Percentiles rank a stretch among this genome's conserved stretches.
phyloP scores from a whole-genome alignment of 2,329 filamentous ascomycete genomes.

The Didymellaceae sp. region DNA sequence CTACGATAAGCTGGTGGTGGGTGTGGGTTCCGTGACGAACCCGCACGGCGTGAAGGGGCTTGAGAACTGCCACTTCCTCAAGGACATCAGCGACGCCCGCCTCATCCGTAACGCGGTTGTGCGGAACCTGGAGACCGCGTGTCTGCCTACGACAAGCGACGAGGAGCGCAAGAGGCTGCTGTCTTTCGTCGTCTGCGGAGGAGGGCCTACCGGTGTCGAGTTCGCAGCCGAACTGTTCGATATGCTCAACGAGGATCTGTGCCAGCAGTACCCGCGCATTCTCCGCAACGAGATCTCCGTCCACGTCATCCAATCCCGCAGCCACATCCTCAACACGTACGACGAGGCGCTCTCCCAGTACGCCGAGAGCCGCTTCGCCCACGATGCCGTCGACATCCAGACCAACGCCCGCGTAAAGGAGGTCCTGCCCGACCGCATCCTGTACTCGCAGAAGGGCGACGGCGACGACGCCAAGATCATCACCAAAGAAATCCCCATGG shows the following conservation, averaged over 20 bases:
- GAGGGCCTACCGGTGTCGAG: constrained; percentile 94
- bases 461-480: constrained; percentile 71
- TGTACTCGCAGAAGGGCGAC: constrained; percentile 79
- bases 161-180: constrained; percentile 85
- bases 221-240: constrained; percentile 97
- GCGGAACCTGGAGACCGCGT: constrained; percentile 87
- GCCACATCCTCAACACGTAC: constrained; percentile 97
- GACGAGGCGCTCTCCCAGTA: constrained; percentile 93
- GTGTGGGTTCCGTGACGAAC: constrained; percentile 90
- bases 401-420: constrained; percentile 95
- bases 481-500: constrained; percentile 93
- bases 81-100: constrained; percentile 91
- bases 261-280: constrained; percentile 75
- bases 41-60: constrained; percentile 94
- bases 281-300: constrained; percentile 98
- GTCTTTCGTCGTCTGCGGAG: constrained; percentile 95
- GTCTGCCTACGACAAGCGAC: constrained; percentile 89
- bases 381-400: constrained; percentile 88
- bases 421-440: constrained; percentile 79
- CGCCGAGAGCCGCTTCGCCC: constrained; percentile 87
- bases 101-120: constrained; percentile 88
- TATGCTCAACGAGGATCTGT: constrained; percentile 92
- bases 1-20: constrained; percentile 95
- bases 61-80: constrained; percentile 92
- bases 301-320: constrained; percentile 91